Evolutionary conservation across 495 filamentous ascomycete species (phyloP).

Genomic region (Cairneyella variabilis): DNA sequence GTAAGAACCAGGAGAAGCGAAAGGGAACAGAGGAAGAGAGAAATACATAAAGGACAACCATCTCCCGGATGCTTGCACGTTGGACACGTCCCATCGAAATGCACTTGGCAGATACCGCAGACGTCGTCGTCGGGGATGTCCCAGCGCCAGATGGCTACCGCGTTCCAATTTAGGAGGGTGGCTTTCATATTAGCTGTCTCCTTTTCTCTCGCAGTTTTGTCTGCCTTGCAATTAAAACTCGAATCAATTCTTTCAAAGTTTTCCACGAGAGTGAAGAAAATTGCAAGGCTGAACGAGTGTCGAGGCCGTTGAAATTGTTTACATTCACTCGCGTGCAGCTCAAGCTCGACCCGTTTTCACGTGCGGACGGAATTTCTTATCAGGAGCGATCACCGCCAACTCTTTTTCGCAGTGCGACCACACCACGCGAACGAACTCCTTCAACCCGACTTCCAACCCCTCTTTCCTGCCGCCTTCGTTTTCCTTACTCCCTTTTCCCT

Average conservation of each 20-base stretch:
- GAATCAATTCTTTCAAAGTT: too few species aligned
- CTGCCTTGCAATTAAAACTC: too few species aligned
- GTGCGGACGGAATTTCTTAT: too few species aligned
- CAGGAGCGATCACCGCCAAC: not conserved
- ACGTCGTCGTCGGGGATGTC: slow-evolving; percentile 97
- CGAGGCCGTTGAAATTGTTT: too few species aligned
- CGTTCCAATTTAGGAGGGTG: slow-evolving; percentile 86
- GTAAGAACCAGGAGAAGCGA: too few species aligned
- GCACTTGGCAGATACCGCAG: slow-evolving; percentile 96
- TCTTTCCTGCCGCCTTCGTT: not conserved
- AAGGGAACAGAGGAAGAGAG: not conserved
- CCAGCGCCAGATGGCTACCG: slow-evolving; percentile 95
- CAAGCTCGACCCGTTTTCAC: too few species aligned
- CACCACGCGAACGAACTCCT: not conserved
- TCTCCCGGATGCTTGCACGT: slow-evolving; percentile 98
- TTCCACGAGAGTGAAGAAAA: too few species aligned
- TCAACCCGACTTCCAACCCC: slow-evolving; percentile 7
- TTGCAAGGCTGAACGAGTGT: too few species aligned
- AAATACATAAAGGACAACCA: slow-evolving; percentile 84
- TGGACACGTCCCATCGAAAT: slow-evolving; percentile 96
- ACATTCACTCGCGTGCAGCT: too few species aligned
- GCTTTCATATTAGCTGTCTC: slow-evolving; percentile 97
- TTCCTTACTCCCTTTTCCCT: slow-evolving; percentile 4
- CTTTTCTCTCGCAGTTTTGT: too few species aligned
- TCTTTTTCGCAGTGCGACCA: not conserved